A percentile compares a stretch with the other conserved stretches of the same genome.
Conservation (phyloP, 495 filamentous ascomycete genomes). For the Neurospora sp. region DNA sequence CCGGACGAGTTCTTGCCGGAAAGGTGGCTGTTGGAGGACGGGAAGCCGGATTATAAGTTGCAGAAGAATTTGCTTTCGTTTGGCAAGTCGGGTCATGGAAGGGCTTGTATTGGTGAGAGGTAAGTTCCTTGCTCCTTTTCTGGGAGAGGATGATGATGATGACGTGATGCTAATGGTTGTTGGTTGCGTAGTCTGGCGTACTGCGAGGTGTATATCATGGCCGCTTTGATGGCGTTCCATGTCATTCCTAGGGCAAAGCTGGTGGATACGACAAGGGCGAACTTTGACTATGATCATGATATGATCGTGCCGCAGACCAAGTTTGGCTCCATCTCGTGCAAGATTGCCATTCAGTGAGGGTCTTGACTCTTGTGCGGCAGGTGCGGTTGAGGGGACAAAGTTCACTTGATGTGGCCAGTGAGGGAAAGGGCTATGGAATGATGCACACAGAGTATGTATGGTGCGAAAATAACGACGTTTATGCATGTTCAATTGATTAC, state of each 20-base stretch:
- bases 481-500: not conserved
- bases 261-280: conserved; percentile 15
- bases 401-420: not conserved
- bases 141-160: not conserved
- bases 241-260: conserved; percentile 15
- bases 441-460: not conserved
- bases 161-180: not conserved
- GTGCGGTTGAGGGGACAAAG: not conserved
- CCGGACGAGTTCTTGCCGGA: conserved; percentile 39
- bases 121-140: conserved; percentile 4
- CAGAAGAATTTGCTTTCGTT: conserved; percentile 40
- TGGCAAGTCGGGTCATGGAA: conserved; percentile 28
- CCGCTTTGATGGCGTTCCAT: conserved; percentile 16
- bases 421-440: not conserved
- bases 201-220: conserved; percentile 21
- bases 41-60: conserved; percentile 20
- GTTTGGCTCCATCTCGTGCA: conserved; percentile 5
- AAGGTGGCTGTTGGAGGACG: conserved; percentile 32
- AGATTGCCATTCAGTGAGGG: conserved; percentile 1
- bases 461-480: too few relatives aligned
- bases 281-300: conserved; percentile 22
- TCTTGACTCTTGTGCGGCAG: not conserved
- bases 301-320: conserved; percentile 14
- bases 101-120: conserved; percentile 44
- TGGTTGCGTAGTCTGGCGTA: conserved; percentile 18